A percentile compares a stretch with the other conserved stretches of the same genome.
Evolutionary conservation across 495 filamentous ascomycete species (phyloP).

Genomic region (Emericellopsis terricola): DNA sequence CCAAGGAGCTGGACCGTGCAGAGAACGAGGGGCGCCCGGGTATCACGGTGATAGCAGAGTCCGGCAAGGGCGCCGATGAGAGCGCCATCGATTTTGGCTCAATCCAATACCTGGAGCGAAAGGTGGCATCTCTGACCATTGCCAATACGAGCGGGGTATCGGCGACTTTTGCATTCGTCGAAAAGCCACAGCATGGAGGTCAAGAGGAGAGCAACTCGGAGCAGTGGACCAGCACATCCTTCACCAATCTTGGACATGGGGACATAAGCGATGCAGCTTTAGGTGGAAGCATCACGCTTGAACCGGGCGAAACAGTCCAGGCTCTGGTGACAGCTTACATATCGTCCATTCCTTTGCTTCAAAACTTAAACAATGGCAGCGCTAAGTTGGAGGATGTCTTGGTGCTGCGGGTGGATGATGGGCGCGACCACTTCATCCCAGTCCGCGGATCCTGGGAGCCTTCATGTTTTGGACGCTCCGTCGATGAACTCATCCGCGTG

Average conservation of each 20-base stretch:
- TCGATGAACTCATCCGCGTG: constrained; percentile 69
- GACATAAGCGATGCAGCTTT: constrained; percentile 21
- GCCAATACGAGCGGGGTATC: constrained; percentile 76
- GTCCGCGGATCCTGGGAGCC: constrained; percentile 61
- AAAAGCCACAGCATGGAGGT: constrained; percentile 36
- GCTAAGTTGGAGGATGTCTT: constrained; percentile 65
- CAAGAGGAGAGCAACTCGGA: constrained; percentile 11
- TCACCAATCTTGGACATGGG: too few relatives aligned
- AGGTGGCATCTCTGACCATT: constrained; percentile 51
- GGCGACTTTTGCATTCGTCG: constrained; percentile 59
- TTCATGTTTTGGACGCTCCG: constrained; percentile 64
- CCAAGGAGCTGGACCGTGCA: constrained; percentile 67
- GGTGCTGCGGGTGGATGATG: constrained; percentile 68
- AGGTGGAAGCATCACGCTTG: constrained; percentile 37
- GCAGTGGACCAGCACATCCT: constrained; percentile 49
- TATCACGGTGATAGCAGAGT: constrained; percentile 71
- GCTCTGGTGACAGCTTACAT: constrained; percentile 48
- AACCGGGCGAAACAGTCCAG: constrained; percentile 67
- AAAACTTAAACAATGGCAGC: constrained; percentile 49
- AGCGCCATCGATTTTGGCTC: constrained; percentile 55
- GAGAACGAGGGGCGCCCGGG: constrained; percentile 84
- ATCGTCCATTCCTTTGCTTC: constrained; percentile 40
- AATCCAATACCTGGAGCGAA: constrained; percentile 45
- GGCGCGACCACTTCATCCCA: constrained; percentile 83
- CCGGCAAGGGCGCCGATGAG: constrained; percentile 17